Evolutionary conservation across 2,329 filamentous ascomycete genomes (phyloP), one percentile per base, ranked within the genome.

Genomic region (Penicillium nordicum): DNA sequence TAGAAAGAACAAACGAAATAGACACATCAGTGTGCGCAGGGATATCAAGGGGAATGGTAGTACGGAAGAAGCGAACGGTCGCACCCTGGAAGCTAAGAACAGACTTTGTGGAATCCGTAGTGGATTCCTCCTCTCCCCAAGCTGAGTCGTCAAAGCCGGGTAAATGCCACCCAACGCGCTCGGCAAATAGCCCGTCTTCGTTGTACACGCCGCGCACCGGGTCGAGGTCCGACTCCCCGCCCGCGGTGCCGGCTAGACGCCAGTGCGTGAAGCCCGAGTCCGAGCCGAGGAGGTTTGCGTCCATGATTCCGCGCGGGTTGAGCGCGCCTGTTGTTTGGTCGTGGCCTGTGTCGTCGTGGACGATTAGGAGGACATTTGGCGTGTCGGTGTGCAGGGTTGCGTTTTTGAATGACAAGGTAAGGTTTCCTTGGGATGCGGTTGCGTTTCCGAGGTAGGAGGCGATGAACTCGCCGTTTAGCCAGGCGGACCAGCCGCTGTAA

Each of bases 91-190:
- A 76, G 8, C 77, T 74, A 0, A 79, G 67, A 0, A 72, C 72
- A 2, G 73, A 75, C 8, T 12, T 41, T 14, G n/a, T 38, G 1
- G 1, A 45, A 9, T 32, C 29, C 68, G 66, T 29, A 32, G 40
- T 55, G 18, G 51, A 18, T 30, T 32, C 18, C n/a, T 59, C 10
- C 80, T 34, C n/a, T 11, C 57, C 10, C 81, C 82, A 83, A 5
- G 69, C 61, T 16, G 71, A 67, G 58, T 80, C 79, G 10, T 82
- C 75, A 60, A 81, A 85, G 1, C 78, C 81, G 0, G 84, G 83
- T 1, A 87, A 74, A 63, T 85, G 82, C 77, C 80, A 82, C 8
- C 84, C 84, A 0, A 84, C 69, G 8, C 84, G 78, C 66, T 86
- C 84, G 1, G 80, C 80, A 45, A 79, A 79, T 3, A 86, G 74